phyloP scores from a whole-genome alignment of 371 early-diverging fungal genomes.

The Vavraia culicis region DNA sequence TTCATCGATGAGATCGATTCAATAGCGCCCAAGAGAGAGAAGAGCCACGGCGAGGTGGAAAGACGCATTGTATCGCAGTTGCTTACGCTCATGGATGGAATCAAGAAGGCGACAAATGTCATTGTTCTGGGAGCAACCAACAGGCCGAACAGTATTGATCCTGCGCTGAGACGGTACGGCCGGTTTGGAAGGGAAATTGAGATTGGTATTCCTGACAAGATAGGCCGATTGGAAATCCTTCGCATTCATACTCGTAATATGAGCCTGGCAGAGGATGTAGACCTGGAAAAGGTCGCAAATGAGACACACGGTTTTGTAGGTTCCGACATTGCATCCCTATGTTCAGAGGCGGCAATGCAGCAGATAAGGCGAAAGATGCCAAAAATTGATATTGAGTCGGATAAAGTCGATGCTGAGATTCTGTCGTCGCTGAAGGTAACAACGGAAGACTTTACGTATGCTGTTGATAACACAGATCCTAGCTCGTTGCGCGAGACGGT shows the following conservation, averaged over 20 bases:
- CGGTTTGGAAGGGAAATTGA: conserved; percentile 95
- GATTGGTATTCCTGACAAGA: conserved; percentile 95
- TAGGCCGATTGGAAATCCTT: conserved; percentile 87
- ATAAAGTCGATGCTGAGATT: conserved; percentile 85
- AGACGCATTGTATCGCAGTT: conserved; percentile 93
- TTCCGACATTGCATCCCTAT: conserved; percentile 87
- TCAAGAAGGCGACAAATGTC: conserved; percentile 86
- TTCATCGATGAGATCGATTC: conserved; percentile 99
- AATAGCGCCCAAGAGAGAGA: conserved; percentile 96
- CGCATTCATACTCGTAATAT: conserved; percentile 98
- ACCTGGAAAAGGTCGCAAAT: conserved; percentile 81
- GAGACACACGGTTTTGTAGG: conserved; percentile 97
- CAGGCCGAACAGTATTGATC: conserved; percentile 86
- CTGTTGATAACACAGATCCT: conserved; percentile 83
- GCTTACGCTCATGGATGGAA: conserved; percentile 93
- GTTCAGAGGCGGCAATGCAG: conserved; percentile 98
- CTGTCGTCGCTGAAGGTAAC: conserved; percentile 86
- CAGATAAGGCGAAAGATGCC: conserved; percentile 93
- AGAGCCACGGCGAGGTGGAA: conserved; percentile 95
- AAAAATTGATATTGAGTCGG: conserved; percentile 85
- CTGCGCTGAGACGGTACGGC: conserved; percentile 82
- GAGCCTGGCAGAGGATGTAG: conserved; percentile 74
- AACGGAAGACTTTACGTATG: conserved; percentile 86
- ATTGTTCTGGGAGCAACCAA: conserved; percentile 89
- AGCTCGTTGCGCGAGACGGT: conserved; percentile 96